Percentiles rank a stretch among this genome's conserved stretches.
Conservation (phyloP, 768 basidiomycete genomes). For the Hericium erinaceus region DNA sequence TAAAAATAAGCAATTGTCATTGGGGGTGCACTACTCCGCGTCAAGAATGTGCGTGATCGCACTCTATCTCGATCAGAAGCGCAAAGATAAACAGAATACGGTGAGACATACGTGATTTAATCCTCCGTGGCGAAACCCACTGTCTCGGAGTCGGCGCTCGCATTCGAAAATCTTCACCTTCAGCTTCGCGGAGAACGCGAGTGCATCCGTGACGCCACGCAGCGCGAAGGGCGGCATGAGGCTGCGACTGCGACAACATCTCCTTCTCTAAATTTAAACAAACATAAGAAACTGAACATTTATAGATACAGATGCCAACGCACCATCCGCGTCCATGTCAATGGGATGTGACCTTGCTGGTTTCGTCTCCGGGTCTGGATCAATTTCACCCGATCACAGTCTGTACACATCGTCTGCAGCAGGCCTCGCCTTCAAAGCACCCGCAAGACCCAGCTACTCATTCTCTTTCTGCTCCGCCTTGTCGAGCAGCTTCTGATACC, state of each 20-base stretch:
- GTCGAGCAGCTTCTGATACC: slow-evolving; percentile 95
- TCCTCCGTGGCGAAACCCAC: no score
- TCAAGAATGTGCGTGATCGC: no score
- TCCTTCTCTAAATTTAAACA: slow-evolving; percentile 70
- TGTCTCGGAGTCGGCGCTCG: no score
- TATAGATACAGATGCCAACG: slow-evolving; percentile 15
- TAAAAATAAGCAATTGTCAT: no score
- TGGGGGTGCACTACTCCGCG: no score
- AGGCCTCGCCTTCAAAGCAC: slow-evolving; percentile 74
- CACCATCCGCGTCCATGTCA: slow-evolving; percentile 99
- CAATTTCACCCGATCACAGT: slow-evolving; percentile 92
- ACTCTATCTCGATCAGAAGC: no score
- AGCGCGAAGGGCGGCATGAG: no score
- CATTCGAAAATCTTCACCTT: no score
- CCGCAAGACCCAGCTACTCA: slow-evolving; percentile 86
- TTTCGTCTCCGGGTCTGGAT: slow-evolving; percentile 97
- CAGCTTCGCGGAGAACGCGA: no score
- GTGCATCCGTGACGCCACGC: no score
- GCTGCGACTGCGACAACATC: slow-evolving; percentile 62
- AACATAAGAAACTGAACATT: slow-evolving; percentile 3
- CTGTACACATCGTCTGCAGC: slow-evolving; percentile 88
- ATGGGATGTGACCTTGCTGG: slow-evolving; percentile 98
- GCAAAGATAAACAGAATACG: no score
- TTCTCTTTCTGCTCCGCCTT: slow-evolving; percentile 96
- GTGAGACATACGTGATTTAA: no score